These are phyloP conservation scores for Neurospora sublineolata DNA, from an alignment of 495 filamentous ascomycete genomes.

Conservation along the genomic window DNA sequence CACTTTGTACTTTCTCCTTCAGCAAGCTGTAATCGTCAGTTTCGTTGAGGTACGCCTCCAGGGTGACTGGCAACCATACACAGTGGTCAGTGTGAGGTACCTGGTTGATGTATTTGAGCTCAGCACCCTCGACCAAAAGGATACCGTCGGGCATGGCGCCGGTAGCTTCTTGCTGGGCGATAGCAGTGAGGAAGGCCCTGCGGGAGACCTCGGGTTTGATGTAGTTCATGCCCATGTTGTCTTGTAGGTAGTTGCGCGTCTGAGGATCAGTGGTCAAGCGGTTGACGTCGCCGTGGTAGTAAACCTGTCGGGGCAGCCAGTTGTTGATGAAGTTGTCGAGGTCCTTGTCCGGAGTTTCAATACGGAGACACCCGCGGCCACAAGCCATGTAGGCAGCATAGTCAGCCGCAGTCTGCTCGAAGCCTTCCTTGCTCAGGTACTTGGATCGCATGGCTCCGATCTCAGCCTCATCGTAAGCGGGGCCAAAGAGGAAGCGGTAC, in stretches of 20 bases:
- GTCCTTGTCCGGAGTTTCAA: slow-evolving; percentile 43
- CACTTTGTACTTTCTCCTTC: slow-evolving; percentile 28
- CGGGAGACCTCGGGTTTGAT: slow-evolving; percentile 40
- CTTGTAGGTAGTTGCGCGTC: slow-evolving; percentile 47
- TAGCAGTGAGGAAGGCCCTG: slow-evolving; percentile 34
- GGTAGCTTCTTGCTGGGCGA: slow-evolving; percentile 40
- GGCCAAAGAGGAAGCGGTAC: slow-evolving; percentile 45
- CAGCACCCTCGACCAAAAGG: slow-evolving; percentile 39
- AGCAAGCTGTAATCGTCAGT: slow-evolving; percentile 42
- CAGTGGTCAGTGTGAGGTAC: slow-evolving; percentile 48
- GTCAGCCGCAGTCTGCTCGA: slow-evolving; percentile 28
- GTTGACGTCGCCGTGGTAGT: slow-evolving; percentile 47
- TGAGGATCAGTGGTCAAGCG: slow-evolving; percentile 48
- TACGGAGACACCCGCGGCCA: slow-evolving; percentile 39
- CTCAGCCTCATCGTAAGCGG: slow-evolving; percentile 40
- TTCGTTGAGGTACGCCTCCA: slow-evolving; percentile 43
- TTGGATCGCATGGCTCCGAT: slow-evolving; percentile 32
- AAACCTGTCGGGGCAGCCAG: slow-evolving; percentile 46
- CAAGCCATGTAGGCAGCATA: slow-evolving; percentile 39
- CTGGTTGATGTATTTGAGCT: slow-evolving; percentile 50
- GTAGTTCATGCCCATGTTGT: slow-evolving; percentile 51
- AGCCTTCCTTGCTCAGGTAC: slow-evolving; percentile 40
- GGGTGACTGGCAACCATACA: slow-evolving; percentile 43
- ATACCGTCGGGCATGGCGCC: slow-evolving; percentile 50
- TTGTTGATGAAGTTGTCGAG: slow-evolving; percentile 49